phyloP scores from a whole-genome alignment of 2,329 filamentous ascomycete species.

The Exophiala dermatitidis region DNA sequence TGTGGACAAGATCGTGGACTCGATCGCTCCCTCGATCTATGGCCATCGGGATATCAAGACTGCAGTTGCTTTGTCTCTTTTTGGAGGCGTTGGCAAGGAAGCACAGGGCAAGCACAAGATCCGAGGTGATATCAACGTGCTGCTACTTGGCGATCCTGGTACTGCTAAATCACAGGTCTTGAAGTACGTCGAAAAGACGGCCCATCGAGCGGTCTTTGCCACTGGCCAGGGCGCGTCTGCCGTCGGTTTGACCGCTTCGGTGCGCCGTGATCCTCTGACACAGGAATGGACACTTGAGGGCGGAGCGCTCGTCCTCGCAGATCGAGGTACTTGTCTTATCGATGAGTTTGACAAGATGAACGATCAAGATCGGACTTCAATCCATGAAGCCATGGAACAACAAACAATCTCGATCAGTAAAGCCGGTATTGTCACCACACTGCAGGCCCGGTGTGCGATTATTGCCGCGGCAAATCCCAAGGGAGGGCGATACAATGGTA shows the following conservation, averaged over 20 bases:
- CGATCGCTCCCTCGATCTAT: slow-evolving; percentile 95
- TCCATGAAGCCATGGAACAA: slow-evolving; percentile 99
- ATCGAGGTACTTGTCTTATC: slow-evolving; percentile 90
- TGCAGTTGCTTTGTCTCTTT: slow-evolving; percentile 84
- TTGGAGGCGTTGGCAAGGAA: slow-evolving; percentile 87
- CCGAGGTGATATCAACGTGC: slow-evolving; percentile 94
- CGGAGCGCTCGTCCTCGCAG: slow-evolving; percentile 87
- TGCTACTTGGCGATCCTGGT: slow-evolving; percentile 91
- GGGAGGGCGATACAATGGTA: slow-evolving; percentile 92
- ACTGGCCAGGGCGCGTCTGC: slow-evolving; percentile 96
- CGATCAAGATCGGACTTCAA: slow-evolving; percentile 93
- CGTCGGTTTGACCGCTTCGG: slow-evolving; percentile 93
- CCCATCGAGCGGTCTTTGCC: slow-evolving; percentile 91
- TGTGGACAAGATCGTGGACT: slow-evolving; percentile 84
- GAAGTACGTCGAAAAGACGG: slow-evolving; percentile 96
- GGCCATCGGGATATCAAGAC: slow-evolving; percentile 97
- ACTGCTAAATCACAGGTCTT: slow-evolving; percentile 96
- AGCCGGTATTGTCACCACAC: slow-evolving; percentile 92
- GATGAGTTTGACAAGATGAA: slow-evolving; percentile 99
- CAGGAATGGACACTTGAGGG: slow-evolving; percentile 97
- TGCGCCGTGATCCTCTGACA: slow-evolving; percentile 88
- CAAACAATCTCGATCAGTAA: slow-evolving; percentile 99
- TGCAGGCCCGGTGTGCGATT: slow-evolving; percentile 92
- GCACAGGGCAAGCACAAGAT: slow-evolving; percentile 85
- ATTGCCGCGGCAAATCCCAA: slow-evolving; percentile 96